These are phyloP conservation scores for Lipomyces yamadae DNA, from an alignment of 805 yeast species.

Conservation along the genomic window DNA sequence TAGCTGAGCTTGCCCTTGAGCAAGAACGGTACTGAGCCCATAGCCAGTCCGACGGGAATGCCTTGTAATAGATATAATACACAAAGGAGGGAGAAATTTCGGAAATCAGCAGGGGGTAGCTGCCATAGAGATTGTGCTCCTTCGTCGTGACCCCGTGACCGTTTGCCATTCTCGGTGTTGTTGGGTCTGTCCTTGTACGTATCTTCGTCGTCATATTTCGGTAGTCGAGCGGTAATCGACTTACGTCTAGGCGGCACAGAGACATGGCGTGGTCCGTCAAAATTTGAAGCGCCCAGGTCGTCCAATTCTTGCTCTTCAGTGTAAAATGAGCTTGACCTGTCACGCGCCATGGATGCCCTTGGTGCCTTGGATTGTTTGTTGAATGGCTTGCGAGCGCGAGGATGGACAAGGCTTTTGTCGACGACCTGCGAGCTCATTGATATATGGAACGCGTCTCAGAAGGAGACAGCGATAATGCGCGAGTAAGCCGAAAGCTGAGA, in stretches of 20 bases:
- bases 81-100: constrained; percentile 74
- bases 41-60: constrained; percentile 94
- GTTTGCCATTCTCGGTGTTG: background rate
- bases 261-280: constrained; percentile 32
- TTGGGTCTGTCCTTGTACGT: constrained; percentile 3
- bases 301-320: constrained; percentile 28
- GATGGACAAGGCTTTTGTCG: background rate
- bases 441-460: background rate
- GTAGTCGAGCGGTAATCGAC: constrained; percentile 15
- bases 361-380: background rate
- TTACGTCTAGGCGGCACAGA: constrained; percentile 31
- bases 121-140: constrained; percentile 32
- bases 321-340: background rate
- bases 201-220: constrained; percentile 18
- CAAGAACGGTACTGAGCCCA: constrained; percentile 91
- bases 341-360: background rate
- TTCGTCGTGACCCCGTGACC: constrained; percentile 4
- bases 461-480: background rate
- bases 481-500: background rate
- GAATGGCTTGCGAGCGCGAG: constrained; percentile 1
- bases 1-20: constrained; percentile 81
- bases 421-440: constrained; percentile 1
- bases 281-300: constrained; percentile 36
- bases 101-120: constrained; percentile 58
- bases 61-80: constrained; percentile 86